Conservation (phyloP, 1,139 yeast species). For the Pichia sp. region DNA sequence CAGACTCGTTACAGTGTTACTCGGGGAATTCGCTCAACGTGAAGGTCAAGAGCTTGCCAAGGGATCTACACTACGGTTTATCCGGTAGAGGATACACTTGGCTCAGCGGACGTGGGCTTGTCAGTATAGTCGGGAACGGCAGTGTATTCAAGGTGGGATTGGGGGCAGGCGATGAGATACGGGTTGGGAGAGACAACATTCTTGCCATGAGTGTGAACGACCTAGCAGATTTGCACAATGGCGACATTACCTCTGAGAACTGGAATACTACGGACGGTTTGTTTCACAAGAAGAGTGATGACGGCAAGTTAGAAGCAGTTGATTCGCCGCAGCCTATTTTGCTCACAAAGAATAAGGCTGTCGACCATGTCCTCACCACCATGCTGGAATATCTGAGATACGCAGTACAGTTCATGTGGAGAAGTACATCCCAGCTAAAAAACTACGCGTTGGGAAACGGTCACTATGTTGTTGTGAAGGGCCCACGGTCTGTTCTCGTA, state of each 20-base stretch:
- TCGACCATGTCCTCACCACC: constrained; percentile 4
- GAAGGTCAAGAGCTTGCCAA: constrained; percentile 39
- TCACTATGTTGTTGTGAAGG: constrained; percentile 46
- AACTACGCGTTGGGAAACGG: constrained; percentile 30
- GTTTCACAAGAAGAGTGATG: constrained; percentile 3
- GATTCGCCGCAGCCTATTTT: not conserved
- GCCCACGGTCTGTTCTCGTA: constrained; percentile 52
- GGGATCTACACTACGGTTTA: constrained; percentile 36
- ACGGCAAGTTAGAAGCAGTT: not conserved
- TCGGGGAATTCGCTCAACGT: constrained; percentile 48
- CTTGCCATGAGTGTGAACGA: constrained; percentile 53
- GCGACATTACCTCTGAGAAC: constrained; percentile 11
- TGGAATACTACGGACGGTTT: constrained; percentile 16
- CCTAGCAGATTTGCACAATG: constrained; percentile 30
- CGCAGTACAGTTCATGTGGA: not conserved
- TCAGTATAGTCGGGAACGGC: constrained; percentile 55
- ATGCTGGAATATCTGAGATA: not conserved
- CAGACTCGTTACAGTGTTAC: constrained; percentile 45
- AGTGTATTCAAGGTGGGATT: constrained; percentile 48
- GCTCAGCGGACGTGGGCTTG: constrained; percentile 55
- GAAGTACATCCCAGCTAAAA: not conserved
- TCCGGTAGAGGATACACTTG: constrained; percentile 42
- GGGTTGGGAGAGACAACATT: constrained; percentile 44
- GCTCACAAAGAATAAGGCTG: constrained; percentile 4
- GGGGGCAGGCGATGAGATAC: constrained; percentile 44